These are phyloP conservation scores for Cystofilobasidium ferigula DNA, from an alignment of 768 basidiomycete genomes.

Conservation along the genomic window DNA sequence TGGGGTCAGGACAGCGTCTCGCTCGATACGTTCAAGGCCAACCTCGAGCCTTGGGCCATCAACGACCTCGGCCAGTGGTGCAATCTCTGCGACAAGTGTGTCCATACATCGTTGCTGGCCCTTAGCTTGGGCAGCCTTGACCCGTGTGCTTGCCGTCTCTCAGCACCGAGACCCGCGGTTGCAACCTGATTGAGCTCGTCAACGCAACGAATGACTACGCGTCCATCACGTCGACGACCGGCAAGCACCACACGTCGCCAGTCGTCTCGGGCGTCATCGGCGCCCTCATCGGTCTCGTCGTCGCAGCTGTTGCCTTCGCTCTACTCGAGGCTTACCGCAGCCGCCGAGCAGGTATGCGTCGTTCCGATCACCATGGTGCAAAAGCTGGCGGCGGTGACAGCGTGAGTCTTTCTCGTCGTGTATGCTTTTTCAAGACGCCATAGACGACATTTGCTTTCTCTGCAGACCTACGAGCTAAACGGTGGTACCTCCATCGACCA, in stretches of 20 bases:
- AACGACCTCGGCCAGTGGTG: conserved; percentile 29
- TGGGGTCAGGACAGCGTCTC: conserved; percentile 26
- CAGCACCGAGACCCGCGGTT: conserved; percentile 25
- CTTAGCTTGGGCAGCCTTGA: background rate
- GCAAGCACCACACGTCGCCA: conserved; percentile 28
- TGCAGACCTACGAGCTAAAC: too few species aligned
- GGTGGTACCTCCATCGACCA: too few species aligned
- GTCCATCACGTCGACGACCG: conserved; percentile 19
- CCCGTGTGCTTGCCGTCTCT: background rate
- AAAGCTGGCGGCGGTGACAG: background rate
- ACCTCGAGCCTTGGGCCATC: conserved; percentile 28
- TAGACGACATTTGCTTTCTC: too few species aligned
- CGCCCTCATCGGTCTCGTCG: conserved; percentile 29
- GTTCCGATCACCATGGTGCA: background rate
- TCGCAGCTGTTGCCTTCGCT: conserved; percentile 22
- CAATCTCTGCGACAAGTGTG: conserved; percentile 23
- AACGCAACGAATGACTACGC: conserved; percentile 10
- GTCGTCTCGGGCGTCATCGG: conserved; percentile 34
- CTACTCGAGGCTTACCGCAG: conserved; percentile 4
- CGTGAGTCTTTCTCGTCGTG: background rate
- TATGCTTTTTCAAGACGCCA: background rate
- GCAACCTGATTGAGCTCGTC: conserved; percentile 20
- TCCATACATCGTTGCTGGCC: background rate
- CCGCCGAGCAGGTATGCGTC: background rate
- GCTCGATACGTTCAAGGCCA: conserved; percentile 26